phyloP scores from a whole-genome alignment of 345 rosid genomes.

The Brassica carinata region DNA sequence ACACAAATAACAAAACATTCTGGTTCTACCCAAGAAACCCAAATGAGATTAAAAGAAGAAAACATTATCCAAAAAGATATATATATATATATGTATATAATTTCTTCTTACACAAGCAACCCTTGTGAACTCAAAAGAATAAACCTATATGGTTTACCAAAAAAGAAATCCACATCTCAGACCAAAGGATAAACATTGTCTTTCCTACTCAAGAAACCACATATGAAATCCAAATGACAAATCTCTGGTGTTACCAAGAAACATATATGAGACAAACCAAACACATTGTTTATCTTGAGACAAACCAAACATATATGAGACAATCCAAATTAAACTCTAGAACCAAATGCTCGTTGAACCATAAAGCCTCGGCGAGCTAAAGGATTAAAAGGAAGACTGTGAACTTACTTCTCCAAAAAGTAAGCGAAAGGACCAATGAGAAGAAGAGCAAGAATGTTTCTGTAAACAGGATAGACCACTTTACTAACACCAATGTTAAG shows the following conservation, averaged over 20 bases:
- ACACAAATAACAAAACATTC: not conserved
- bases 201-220: not conserved
- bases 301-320: not conserved
- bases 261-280: not conserved
- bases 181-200: not conserved
- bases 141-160: not conserved
- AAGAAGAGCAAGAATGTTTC: conserved; percentile 73
- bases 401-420: conserved; percentile 75
- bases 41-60: not conserved
- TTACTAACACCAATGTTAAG: conserved; percentile 82
- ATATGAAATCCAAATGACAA: not conserved
- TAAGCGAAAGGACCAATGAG: conserved; percentile 72
- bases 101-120: not conserved
- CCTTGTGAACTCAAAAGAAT: not conserved
- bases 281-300: not conserved
- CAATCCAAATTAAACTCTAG: not conserved
- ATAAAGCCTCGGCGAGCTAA: not conserved
- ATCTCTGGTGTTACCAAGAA: not conserved
- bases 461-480: conserved; percentile 80
- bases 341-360: not conserved
- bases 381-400: not conserved
- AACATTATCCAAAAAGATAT: not conserved
- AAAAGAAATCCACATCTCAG: not conserved
- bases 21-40: not conserved
- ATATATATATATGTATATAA: too few species aligned